Evolutionary conservation across 176 grass and related monocot species (phyloP).

Genomic region (Cocos nucifera): DNA sequence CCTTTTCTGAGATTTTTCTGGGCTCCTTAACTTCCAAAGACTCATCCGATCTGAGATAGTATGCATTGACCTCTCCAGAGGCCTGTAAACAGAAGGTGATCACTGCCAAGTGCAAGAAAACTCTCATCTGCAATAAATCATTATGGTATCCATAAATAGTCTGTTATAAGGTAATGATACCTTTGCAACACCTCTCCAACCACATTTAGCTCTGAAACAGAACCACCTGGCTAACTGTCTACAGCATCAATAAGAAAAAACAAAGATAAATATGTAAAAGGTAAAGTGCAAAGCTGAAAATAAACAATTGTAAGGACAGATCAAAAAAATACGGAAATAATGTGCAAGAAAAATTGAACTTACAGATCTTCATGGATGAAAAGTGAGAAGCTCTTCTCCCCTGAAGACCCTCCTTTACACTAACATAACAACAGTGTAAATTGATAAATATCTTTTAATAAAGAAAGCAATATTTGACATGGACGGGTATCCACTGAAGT

Average conservation of each 20-base stretch:
- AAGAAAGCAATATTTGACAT: too few relatives aligned
- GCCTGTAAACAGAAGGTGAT: conserved; percentile 30
- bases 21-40: conserved; percentile 25
- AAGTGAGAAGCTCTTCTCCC: conserved; percentile 41
- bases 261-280: neutral
- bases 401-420: conserved; percentile 47
- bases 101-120: neutral
- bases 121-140: too few relatives aligned
- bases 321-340: conserved; percentile 5
- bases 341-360: conserved; percentile 14
- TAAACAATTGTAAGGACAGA: conserved; percentile 11
- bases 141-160: too few relatives aligned
- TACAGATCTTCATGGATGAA: conserved; percentile 34
- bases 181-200: conserved; percentile 50
- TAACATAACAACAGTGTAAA: conserved; percentile 2
- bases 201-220: conserved; percentile 78
- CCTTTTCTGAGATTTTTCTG: conserved; percentile 50
- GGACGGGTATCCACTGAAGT: too few relatives aligned
- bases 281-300: conserved; percentile 1
- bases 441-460: too few relatives aligned
- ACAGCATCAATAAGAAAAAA: conserved; percentile 22
- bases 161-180: conserved; percentile 19
- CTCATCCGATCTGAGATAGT: neutral
- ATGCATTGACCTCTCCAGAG: conserved; percentile 1
- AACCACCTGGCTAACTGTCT: conserved; percentile 46